phyloP scores from a whole-genome alignment of 2,329 filamentous ascomycete species.

The Aspergillus sergii region DNA sequence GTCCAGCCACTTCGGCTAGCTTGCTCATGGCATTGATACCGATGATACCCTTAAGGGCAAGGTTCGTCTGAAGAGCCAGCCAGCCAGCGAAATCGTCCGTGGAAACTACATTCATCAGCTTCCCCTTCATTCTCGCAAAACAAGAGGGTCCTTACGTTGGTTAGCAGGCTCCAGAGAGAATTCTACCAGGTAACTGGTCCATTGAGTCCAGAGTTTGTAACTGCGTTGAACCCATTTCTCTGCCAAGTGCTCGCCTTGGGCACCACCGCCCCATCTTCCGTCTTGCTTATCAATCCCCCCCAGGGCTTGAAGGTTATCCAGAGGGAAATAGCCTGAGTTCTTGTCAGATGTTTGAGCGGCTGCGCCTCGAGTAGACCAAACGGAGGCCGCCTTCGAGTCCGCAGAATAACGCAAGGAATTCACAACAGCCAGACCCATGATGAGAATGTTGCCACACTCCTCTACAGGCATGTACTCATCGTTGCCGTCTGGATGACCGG shows the following conservation, averaged over 20 bases:
- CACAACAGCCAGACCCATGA: constrained; percentile 76
- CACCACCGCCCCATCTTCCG: constrained; percentile 59
- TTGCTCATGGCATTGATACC: constrained; percentile 78
- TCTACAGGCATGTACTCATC: constrained; percentile 63
- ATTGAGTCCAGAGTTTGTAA: constrained; percentile 73
- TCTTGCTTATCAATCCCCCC: constrained; percentile 63
- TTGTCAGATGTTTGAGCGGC: constrained; percentile 24
- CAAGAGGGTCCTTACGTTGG: constrained; percentile 54
- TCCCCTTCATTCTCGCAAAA: background rate
- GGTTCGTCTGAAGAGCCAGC: constrained; percentile 76
- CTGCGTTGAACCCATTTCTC: constrained; percentile 68
- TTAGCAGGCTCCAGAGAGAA: constrained; percentile 73
- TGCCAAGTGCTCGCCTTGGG: constrained; percentile 59
- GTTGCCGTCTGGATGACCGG: constrained; percentile 54
- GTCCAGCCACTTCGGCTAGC: constrained; percentile 64
- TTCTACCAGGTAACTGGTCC: constrained; percentile 77
- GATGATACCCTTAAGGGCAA: constrained; percentile 82
- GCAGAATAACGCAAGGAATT: constrained; percentile 71
- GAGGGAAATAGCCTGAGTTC: constrained; percentile 46
- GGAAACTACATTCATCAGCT: constrained; percentile 55
- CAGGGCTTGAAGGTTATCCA: constrained; percentile 51
- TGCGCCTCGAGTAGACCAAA: constrained; percentile 54
- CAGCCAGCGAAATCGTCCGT: constrained; percentile 85
- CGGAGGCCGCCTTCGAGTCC: constrained; percentile 58
- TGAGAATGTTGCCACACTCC: constrained; percentile 72